Evolutionary conservation across 495 filamentous ascomycete species (phyloP), one percentile per base, ranked within the genome.

Genomic region (Xylaria scruposa): DNA sequence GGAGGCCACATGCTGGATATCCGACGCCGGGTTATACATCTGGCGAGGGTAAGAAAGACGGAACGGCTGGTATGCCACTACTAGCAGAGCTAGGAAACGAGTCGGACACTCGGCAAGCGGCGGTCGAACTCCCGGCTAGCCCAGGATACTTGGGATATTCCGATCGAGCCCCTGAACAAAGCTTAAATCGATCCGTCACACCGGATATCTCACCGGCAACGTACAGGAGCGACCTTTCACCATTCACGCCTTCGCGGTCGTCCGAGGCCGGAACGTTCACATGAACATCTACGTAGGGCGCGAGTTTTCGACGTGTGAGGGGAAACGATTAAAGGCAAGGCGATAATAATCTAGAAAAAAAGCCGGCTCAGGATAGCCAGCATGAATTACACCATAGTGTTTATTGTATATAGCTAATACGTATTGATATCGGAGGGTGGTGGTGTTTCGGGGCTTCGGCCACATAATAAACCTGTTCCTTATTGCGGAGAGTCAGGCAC

Each of bases 71-170:
- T 63, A 73, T 74, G 49, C 77, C 77, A 51, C 70, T 78, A 1
- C 67, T 78, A 1, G 68, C 77, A 17, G 77, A 77, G 26, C 59
- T 75, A 1, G 71, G 69, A 1, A 31, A 19, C 59, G 71, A 75
- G 6, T 66, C 66, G 17, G 59, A 63, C 2, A 4, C 53, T 13
- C 40, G 38, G 51, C 64, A 51, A 10, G 36, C 54, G 21, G 61
- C 73, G 4, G 77, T 74, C 26, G 77, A 78, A 56, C 31, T 78
- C 19, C 77, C 77, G 26, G 70, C 67, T 3, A 67, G 53, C 33
- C n/a, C 65, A 19, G 21, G n/a, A 3, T 56, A 47, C 7, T n/a
- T 53, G 24, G 49, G 38, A 5, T 47, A 51, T 36, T 70, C 68
- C 47, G 68, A 70, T 42, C 56, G 21, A 33, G 38, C 0, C 2